phyloP scores from a whole-genome alignment of 257 asterid species.

The Scutellaria barbata region DNA sequence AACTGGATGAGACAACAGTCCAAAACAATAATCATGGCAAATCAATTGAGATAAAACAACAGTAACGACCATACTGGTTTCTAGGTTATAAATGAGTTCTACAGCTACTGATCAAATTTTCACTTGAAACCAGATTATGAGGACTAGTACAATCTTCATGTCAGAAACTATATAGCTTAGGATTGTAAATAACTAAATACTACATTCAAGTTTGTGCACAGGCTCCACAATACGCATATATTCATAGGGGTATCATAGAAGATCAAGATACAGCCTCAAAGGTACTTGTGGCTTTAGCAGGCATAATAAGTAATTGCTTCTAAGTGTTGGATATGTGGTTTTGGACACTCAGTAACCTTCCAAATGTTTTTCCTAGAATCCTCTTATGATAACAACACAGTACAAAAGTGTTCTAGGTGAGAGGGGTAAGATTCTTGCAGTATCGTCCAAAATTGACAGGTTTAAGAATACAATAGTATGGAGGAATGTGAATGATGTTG shows the following conservation, averaged over 20 bases:
- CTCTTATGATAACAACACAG: constrained; percentile 4
- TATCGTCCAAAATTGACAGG: background rate
- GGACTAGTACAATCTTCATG: constrained; percentile 1
- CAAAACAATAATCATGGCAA: constrained; percentile 1
- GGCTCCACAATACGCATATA: background rate
- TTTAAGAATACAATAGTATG: background rate
- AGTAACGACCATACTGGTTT: background rate
- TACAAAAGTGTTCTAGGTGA: constrained; percentile 1
- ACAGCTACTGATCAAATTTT: constrained; percentile 3
- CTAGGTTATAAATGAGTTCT: constrained; percentile 11
- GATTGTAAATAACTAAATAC: background rate
- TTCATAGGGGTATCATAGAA: background rate
- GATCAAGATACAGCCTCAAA: constrained; percentile 6
- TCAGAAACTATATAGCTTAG: constrained; percentile 2
- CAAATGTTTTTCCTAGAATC: background rate
- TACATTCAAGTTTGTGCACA: constrained; percentile 7
- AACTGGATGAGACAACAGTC: background rate
- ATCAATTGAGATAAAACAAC: constrained; percentile 21
- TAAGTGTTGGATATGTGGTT: background rate
- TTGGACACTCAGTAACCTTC: background rate
- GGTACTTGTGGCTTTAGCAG: background rate
- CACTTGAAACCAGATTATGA: background rate
- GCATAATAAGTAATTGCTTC: constrained; percentile 3
- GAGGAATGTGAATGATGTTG: background rate
- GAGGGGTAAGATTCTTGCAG: background rate